Evolutionary conservation across 495 filamentous ascomycete species (phyloP).

Genomic region (Aeminium ludgeri): DNA sequence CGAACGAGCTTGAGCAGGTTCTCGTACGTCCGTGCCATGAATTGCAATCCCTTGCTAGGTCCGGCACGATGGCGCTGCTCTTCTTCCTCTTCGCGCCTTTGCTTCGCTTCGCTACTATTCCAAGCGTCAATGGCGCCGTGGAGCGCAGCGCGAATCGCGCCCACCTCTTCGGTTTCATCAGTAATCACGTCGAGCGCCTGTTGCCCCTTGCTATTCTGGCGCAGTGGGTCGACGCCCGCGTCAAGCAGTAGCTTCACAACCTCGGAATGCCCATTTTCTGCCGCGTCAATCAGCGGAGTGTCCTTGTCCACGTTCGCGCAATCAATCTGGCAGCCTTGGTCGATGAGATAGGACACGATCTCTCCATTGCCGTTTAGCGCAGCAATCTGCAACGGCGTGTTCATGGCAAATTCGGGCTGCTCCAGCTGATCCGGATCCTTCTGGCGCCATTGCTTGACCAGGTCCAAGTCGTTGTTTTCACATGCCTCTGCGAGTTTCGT

Average conservation of each 20-base stretch:
- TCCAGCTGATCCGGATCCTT: constrained; percentile 77
- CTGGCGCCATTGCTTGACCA: constrained; percentile 46
- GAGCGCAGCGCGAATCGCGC: constrained; percentile 35
- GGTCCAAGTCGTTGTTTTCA: constrained; percentile 56
- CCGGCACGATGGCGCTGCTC: constrained; percentile 36
- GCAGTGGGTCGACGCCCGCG: constrained; percentile 75
- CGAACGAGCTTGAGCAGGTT: constrained; percentile 67
- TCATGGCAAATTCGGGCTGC: constrained; percentile 78
- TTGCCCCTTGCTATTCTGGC: constrained; percentile 69
- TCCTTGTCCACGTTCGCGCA: constrained; percentile 70
- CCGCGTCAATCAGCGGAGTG: constrained; percentile 85
- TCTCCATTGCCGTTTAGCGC: constrained; percentile 65
- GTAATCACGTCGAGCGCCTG: constrained; percentile 66
- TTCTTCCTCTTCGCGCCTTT: constrained; percentile 13
- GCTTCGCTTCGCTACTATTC: constrained; percentile 26
- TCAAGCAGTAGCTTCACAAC: constrained; percentile 65
- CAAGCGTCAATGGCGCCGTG: constrained; percentile 28
- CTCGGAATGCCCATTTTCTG: constrained; percentile 84
- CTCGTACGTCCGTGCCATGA: constrained; percentile 31
- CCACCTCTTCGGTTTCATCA: constrained; percentile 37
- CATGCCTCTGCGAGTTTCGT: constrained; percentile 73
- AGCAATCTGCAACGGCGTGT: constrained; percentile 84
- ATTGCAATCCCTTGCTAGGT: constrained; percentile 28
- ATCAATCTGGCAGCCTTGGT: constrained; percentile 66
- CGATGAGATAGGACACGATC: constrained; percentile 66